These are phyloP conservation scores for Trichoderma parareesei DNA, from an alignment of 495 filamentous ascomycete genomes.

Conservation along the genomic window DNA sequence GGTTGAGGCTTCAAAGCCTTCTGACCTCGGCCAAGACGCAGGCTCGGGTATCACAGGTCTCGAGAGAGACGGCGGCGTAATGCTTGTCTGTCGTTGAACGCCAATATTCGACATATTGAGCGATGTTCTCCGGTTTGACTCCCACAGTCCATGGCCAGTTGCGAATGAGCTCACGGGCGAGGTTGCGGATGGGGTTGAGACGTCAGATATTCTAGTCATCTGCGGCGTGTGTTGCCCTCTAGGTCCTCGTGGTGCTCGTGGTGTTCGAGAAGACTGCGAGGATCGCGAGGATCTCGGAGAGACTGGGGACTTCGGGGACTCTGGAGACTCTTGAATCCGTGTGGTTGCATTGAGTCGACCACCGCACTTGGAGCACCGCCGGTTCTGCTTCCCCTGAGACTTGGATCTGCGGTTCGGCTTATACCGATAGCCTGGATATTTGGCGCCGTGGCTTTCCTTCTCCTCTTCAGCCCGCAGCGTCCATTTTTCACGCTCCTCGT, in stretches of 20 bases:
- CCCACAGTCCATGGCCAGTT: constrained; percentile 19
- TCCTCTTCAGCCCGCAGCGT: constrained; percentile 90
- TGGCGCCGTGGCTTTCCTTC: constrained; percentile 78
- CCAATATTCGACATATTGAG: not conserved
- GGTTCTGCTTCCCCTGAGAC: constrained; percentile 8
- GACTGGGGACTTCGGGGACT: no score
- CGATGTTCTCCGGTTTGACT: constrained; percentile 16
- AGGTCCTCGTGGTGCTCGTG: no score
- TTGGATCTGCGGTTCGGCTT: constrained; percentile 65
- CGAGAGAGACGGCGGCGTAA: no score
- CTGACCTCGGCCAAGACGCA: not conserved
- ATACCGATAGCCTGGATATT: constrained; percentile 91
- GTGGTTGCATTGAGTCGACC: constrained; percentile 33
- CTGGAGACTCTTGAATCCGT: no score
- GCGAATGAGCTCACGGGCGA: constrained; percentile 23
- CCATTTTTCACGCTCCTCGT: constrained; percentile 79
- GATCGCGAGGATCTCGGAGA: no score
- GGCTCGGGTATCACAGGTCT: constrained; percentile 13
- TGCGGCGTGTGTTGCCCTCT: no score
- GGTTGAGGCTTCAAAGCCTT: constrained; percentile 10
- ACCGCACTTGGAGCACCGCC: constrained; percentile 53
- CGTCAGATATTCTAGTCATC: constrained; percentile 18
- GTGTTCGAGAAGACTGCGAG: no score
- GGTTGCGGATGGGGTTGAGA: no score
- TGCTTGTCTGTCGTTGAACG: no score